These are phyloP conservation scores for Gastroboletus turbinatus DNA, from an alignment of 1,284 basidiomycete genomes.

Conservation along the genomic window DNA sequence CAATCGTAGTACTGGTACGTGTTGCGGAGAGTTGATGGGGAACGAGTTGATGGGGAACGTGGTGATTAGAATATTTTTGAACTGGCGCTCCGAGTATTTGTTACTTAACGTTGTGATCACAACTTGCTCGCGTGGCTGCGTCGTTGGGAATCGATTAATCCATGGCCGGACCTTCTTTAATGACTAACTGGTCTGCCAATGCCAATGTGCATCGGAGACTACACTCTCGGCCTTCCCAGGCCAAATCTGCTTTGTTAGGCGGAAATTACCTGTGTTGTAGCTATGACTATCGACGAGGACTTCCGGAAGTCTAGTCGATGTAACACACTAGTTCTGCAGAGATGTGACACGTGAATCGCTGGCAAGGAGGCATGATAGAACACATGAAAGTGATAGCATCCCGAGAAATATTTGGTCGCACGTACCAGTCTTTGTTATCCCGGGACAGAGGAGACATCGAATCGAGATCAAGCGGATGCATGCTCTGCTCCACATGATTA, in stretches of 20 bases:
- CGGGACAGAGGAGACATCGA: neutral
- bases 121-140: no score
- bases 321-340: neutral
- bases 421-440: neutral
- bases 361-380: neutral
- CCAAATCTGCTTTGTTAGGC: neutral
- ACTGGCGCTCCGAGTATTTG: no score
- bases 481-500: neutral
- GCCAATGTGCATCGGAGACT: neutral
- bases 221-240: neutral
- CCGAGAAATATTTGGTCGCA: no score
- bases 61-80: neutral
- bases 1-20: constrained; percentile 6
- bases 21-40: constrained; percentile 1
- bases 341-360: neutral
- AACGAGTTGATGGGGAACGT: neutral
- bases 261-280: neutral
- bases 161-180: neutral
- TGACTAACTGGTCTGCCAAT: neutral
- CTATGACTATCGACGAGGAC: neutral
- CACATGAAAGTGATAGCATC: neutral
- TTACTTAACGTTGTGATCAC: no score
- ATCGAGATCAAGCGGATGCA: neutral
- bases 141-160: no score
- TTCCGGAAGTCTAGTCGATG: neutral